Conservation (phyloP, 345 rosid species). For the Pseudoturritis turrita region DNA sequence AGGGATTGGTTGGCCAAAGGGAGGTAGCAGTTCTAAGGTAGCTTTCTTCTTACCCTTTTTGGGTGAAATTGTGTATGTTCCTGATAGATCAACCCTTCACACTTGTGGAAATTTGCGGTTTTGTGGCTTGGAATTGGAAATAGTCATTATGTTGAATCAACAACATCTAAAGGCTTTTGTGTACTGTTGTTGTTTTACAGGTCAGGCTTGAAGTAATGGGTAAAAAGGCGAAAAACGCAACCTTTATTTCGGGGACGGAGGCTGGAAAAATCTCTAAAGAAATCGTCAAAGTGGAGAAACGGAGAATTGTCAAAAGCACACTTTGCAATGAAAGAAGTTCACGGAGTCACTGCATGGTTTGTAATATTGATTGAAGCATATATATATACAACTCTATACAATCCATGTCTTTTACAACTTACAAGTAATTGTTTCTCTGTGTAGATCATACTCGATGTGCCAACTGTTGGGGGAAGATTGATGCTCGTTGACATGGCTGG, state of each 20-base stretch:
- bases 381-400: not conserved
- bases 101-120: not conserved
- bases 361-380: not conserved
- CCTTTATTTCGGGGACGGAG: conserved; percentile 79
- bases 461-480: conserved; percentile 90
- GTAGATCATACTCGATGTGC: conserved; percentile 93
- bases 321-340: conserved; percentile 93
- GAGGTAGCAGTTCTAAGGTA: conserved; percentile 66
- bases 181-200: conserved; percentile 35
- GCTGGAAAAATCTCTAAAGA: conserved; percentile 87
- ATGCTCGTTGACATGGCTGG: conserved; percentile 99
- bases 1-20: conserved; percentile 82
- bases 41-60: not conserved
- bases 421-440: not conserved
- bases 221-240: conserved; percentile 88
- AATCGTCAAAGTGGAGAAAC: conserved; percentile 91
- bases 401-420: not conserved
- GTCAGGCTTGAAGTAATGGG: conserved; percentile 96
- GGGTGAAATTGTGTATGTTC: not conserved
- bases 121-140: not conserved
- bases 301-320: conserved; percentile 91
- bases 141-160: no score
- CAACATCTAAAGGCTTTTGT: not conserved
- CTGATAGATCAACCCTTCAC: not conserved
- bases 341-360: conserved; percentile 94